Percentiles rank a stretch among this genome's conserved stretches.
These are phyloP conservation scores for Erythrophleum ivorense DNA, from an alignment of 331 rosid species.

Conservation along the genomic window DNA sequence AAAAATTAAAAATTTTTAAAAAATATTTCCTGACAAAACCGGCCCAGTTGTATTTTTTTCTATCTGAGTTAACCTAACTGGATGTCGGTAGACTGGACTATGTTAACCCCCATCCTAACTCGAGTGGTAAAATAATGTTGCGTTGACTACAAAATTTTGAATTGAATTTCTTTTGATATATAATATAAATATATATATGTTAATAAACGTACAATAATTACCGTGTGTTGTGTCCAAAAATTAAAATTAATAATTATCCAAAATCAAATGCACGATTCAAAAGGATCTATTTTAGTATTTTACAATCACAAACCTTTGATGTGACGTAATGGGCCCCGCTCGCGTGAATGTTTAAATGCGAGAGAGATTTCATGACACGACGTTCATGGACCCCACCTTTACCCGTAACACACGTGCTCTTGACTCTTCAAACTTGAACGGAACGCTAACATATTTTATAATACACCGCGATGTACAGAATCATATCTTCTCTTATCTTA, in stretches of 20 bases:
- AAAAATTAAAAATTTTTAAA: too few relatives aligned
- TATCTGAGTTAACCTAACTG: too few relatives aligned
- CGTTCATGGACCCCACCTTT: background rate
- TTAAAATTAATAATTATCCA: background rate
- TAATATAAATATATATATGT: too few relatives aligned
- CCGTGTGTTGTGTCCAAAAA: too few relatives aligned
- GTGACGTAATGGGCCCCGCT: background rate
- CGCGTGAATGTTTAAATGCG: background rate
- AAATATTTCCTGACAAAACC: too few relatives aligned
- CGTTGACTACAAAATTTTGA: too few relatives aligned
- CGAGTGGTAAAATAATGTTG: too few relatives aligned
- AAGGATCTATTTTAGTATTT: background rate
- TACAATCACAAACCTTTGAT: background rate
- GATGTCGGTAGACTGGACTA: too few relatives aligned
- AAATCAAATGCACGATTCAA: constrained; percentile 23
- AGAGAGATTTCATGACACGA: constrained; percentile 18
- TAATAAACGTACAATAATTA: too few relatives aligned
- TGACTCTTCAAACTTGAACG: background rate
- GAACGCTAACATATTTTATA: background rate
- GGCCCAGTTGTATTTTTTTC: too few relatives aligned
- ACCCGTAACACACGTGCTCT: constrained; percentile 6
- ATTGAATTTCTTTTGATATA: too few relatives aligned
- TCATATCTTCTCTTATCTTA: background rate
- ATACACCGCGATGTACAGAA: background rate
- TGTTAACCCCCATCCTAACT: too few relatives aligned